Conservation (phyloP, 176 grass and related monocot genomes). For the Hordeum marinum region DNA sequence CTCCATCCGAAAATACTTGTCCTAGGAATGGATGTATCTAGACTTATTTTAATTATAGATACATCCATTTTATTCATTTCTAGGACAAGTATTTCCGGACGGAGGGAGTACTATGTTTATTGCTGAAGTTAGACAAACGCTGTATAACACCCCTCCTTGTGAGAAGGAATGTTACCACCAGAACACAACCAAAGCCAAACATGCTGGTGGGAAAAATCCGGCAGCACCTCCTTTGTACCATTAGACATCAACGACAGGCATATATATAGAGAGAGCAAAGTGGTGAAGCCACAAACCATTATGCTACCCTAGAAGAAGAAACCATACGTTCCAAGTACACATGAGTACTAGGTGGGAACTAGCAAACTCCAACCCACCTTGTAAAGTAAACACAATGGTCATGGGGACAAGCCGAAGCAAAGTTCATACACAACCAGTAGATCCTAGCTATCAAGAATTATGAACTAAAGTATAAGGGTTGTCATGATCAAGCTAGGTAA, state of each 20-base stretch:
- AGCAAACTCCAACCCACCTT: no score
- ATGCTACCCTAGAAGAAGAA: neutral
- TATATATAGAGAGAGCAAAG: neutral
- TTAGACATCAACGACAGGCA: neutral
- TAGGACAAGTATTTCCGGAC: no score
- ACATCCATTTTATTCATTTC: no score
- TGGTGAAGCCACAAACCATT: neutral
- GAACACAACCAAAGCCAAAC: neutral
- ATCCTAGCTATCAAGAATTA: neutral
- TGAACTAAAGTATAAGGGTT: neutral
- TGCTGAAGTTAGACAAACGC: neutral
- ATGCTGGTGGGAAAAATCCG: neutral
- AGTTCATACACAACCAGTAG: neutral
- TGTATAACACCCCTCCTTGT: neutral
- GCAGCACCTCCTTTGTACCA: neutral
- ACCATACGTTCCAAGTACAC: neutral
- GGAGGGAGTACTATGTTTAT: constrained; percentile 16
- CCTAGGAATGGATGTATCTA: no score
- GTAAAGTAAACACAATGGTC: neutral
- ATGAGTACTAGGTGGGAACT: no score
- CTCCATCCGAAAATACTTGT: no score
- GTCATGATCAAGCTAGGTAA: neutral
- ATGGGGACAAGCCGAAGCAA: neutral
- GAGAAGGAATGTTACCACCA: neutral
- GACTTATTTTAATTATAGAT: no score